Conservation (phyloP, 108 stramenopile species). For the Cyclostephanos tholiformis region DNA sequence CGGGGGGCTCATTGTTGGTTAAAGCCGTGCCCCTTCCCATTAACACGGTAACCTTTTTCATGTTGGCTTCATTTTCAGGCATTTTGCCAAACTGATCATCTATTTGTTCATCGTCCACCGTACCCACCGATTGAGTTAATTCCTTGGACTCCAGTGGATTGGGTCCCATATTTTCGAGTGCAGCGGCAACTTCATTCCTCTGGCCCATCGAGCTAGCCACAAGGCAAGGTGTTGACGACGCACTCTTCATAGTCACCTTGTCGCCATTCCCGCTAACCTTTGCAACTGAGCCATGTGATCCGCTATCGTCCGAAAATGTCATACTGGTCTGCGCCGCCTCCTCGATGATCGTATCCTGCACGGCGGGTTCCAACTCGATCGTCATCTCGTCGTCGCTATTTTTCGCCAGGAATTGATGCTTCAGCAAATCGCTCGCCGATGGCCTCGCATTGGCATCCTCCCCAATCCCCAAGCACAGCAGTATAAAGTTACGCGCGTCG, state of each 20-base stretch:
- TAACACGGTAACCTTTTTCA: conserved; percentile 82
- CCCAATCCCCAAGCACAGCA: conserved; percentile 79
- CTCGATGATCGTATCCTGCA: conserved; percentile 68
- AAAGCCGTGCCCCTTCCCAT: conserved; percentile 84
- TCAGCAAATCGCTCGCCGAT: conserved; percentile 71
- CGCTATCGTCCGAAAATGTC: conserved; percentile 38
- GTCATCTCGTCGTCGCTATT: conserved; percentile 71
- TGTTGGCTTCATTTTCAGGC: conserved; percentile 88
- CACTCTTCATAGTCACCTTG: conserved; percentile 12
- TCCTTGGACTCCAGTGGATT: conserved; percentile 13
- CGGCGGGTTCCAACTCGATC: conserved; percentile 77
- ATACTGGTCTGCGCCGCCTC: conserved; percentile 36
- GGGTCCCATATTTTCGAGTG: conserved; percentile 15
- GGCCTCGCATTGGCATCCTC: conserved; percentile 72
- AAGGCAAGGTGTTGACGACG: conserved; percentile 22
- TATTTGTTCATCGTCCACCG: conserved; percentile 36
- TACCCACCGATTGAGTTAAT: conserved; percentile 22
- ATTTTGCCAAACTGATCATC: conserved; percentile 80
- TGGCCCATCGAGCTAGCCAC: conserved; percentile 1
- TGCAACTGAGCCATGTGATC: conserved; percentile 25
- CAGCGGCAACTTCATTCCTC: conserved; percentile 7
- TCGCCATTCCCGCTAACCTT: conserved; percentile 8
- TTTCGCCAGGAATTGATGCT: conserved; percentile 80
- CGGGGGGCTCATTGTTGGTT: conserved; percentile 50
- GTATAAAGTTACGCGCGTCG: conserved; percentile 87